phyloP scores from a whole-genome alignment of 148 eudicot species.

The Vaccinium myrtillus region DNA sequence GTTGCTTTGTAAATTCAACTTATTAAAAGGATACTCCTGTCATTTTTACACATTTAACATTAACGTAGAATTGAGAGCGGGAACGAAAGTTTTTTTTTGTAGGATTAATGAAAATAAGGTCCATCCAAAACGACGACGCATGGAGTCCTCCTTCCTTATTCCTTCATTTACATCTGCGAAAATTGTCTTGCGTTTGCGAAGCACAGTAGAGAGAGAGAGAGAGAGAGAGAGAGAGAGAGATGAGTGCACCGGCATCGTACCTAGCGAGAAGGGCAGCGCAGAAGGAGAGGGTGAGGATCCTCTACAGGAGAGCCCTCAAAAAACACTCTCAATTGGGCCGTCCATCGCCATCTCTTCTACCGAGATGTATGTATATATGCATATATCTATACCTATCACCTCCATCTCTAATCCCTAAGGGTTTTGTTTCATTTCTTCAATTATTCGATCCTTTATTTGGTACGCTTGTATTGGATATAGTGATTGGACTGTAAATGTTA shows the following conservation, averaged over 20 bases:
- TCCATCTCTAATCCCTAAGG: constrained; percentile 15
- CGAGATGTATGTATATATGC: constrained; percentile 49
- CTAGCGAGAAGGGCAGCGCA: constrained; percentile 80
- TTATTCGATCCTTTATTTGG: constrained; percentile 12
- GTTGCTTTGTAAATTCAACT: too few relatives aligned
- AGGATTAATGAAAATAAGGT: too few relatives aligned
- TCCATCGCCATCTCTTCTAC: constrained; percentile 95
- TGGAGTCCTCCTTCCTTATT: background rate
- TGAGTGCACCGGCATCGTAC: constrained; percentile 65
- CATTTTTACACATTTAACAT: too few relatives aligned
- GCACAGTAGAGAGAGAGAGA: too few relatives aligned
- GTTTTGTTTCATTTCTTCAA: constrained; percentile 11
- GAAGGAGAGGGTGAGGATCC: constrained; percentile 76
- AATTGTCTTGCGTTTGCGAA: background rate
- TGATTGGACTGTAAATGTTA: background rate
- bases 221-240: constrained; percentile 20
- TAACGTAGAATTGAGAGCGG: too few relatives aligned
- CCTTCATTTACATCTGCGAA: background rate
- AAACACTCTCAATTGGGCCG: constrained; percentile 97
- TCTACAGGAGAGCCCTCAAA: constrained; percentile 78
- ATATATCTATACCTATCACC: background rate
- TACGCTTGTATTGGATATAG: background rate
- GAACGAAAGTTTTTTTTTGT: too few relatives aligned
- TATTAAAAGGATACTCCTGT: too few relatives aligned
- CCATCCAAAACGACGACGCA: background rate